Evolutionary conservation across 441 rosid species (phyloP).

Genomic region (Sinapis alba): DNA sequence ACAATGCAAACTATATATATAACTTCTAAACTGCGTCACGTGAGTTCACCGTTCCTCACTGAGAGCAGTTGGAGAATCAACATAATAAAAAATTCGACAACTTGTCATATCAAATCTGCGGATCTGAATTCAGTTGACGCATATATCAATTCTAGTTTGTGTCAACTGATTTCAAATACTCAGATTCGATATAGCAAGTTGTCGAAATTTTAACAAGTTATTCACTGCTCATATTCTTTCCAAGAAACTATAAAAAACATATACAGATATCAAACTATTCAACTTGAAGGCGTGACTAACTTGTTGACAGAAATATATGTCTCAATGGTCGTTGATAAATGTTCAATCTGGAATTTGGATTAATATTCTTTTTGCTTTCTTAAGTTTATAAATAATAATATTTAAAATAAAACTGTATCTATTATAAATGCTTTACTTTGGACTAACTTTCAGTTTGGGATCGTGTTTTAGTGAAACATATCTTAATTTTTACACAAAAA

Average conservation of each 20-base stretch:
- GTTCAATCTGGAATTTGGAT: neutral
- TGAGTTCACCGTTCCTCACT: neutral
- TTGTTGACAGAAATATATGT: neutral
- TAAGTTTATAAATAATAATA: too few relatives aligned
- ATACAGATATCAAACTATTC: neutral
- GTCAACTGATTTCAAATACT: neutral
- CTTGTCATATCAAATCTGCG: neutral
- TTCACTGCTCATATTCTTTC: neutral
- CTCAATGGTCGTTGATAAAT: neutral
- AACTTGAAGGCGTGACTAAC: neutral
- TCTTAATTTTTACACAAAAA: too few relatives aligned
- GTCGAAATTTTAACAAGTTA: too few relatives aligned
- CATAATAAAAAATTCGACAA: neutral
- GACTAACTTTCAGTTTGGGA: too few relatives aligned
- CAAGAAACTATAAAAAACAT: neutral
- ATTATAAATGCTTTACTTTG: neutral
- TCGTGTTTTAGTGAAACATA: too few relatives aligned
- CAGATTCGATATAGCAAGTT: too few relatives aligned
- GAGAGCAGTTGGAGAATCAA: neutral
- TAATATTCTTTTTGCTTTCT: too few relatives aligned
- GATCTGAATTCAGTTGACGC: neutral
- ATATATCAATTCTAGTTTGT: neutral
- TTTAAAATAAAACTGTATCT: neutral
- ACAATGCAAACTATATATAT: too few relatives aligned
- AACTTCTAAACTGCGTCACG: too few relatives aligned